Evolutionary conservation across 78 protist species (phyloP).

Genomic region (Bigelowiella natans): DNA sequence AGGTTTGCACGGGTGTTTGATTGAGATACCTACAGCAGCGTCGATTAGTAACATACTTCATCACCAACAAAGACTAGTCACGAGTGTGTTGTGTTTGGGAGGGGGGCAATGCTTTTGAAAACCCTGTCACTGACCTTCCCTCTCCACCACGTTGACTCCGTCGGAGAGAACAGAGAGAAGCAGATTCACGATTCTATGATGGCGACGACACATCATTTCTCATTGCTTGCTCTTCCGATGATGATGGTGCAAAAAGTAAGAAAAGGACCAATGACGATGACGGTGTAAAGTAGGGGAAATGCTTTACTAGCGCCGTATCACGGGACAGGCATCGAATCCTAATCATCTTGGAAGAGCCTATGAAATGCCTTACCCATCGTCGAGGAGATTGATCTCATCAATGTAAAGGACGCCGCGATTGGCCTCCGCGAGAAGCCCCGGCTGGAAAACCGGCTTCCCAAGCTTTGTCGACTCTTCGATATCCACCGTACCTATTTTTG

Average conservation of each 20-base stretch:
- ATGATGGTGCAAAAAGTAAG: no score
- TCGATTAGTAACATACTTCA: neutral
- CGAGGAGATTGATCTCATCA: conserved; percentile 40
- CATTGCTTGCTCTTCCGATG: no score
- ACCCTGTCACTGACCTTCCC: conserved; percentile 9
- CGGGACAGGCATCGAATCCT: no score
- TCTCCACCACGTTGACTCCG: conserved; percentile 25
- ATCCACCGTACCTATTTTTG: neutral
- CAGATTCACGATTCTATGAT: conserved; percentile 19
- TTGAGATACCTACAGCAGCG: neutral
- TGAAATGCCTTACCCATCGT: conserved; percentile 7
- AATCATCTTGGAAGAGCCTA: no score
- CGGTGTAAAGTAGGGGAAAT: no score
- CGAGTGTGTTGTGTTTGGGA: neutral
- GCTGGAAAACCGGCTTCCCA: conserved; percentile 35
- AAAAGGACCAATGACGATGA: no score
- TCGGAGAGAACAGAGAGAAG: conserved; percentile 27
- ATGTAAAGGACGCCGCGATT: conserved; percentile 24
- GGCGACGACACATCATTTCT: no score
- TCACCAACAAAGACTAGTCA: neutral
- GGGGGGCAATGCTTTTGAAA: neutral
- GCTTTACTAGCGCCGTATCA: no score
- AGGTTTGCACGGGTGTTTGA: conserved; percentile 29
- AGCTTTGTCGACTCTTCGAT: neutral
- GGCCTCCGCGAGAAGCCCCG: conserved; percentile 12